Conservation (phyloP, 768 basidiomycete genomes). For the Naganishia vishniacii region DNA sequence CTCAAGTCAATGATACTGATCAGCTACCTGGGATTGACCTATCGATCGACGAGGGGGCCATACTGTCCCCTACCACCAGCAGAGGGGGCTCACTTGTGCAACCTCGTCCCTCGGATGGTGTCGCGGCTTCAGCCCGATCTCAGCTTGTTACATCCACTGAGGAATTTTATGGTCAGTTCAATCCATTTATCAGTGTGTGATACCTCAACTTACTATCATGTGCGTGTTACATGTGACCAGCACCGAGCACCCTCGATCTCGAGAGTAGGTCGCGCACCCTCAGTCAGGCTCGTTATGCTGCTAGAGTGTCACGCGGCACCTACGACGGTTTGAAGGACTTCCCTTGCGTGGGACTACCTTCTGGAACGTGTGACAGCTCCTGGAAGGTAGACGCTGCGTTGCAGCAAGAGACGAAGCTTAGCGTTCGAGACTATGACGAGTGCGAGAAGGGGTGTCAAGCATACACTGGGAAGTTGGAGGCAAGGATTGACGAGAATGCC, state of each 20-base stretch:
- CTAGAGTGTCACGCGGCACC: neutral
- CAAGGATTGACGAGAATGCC: neutral
- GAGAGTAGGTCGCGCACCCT: neutral
- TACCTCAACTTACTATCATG: no score
- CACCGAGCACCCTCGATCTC: neutral
- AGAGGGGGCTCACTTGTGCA: no score
- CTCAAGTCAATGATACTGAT: no score
- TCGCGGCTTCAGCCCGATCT: no score
- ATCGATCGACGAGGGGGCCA: no score
- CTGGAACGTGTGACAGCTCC: neutral
- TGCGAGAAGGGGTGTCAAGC: neutral
- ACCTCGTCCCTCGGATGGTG: no score
- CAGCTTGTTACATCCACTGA: no score
- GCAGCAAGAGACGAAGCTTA: neutral
- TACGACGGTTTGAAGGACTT: neutral
- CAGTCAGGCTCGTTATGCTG: neutral
- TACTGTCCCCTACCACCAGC: no score
- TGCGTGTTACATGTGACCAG: no score
- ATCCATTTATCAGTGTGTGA: no score
- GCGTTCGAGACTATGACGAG: neutral
- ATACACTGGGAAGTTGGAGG: neutral
- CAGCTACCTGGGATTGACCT: no score
- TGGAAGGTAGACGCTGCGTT: neutral
- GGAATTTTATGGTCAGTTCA: no score
- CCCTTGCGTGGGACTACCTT: neutral